Conservation (phyloP, 768 basidiomycete genomes). For the Boletus tylopilopsis region DNA sequence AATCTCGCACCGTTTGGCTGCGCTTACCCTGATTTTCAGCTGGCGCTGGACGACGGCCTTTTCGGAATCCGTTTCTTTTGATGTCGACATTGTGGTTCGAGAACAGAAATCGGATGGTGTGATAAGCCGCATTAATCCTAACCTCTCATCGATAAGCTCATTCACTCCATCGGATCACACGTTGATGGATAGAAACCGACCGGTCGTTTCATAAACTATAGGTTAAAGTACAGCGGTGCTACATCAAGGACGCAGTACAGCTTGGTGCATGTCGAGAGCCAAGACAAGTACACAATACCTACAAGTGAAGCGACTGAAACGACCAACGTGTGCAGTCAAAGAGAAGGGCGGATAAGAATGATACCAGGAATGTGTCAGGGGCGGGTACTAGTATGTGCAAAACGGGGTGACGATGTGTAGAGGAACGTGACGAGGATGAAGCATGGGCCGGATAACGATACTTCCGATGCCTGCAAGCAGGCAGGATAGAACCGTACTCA, state of each 20-base stretch:
- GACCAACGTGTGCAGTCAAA: constrained; percentile 22
- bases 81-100: constrained; percentile 17
- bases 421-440: constrained; percentile 22
- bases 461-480: constrained; percentile 28
- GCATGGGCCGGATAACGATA: constrained; percentile 9
- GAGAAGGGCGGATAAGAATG: constrained; percentile 21
- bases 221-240: constrained; percentile 26
- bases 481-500: constrained; percentile 11
- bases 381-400: constrained; percentile 17
- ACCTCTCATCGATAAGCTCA: constrained; percentile 11
- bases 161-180: neutral
- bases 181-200: constrained; percentile 3
- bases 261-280: constrained; percentile 26
- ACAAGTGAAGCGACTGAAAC: constrained; percentile 25
- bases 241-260: constrained; percentile 32
- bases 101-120: neutral
- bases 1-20: constrained; percentile 53
- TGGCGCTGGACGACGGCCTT: constrained; percentile 49
- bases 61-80: constrained; percentile 15
- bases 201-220: constrained; percentile 27
- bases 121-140: neutral
- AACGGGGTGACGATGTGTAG: neutral
- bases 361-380: constrained; percentile 18
- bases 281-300: constrained; percentile 32
- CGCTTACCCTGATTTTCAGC: constrained; percentile 74